Evolutionary conservation across 495 filamentous ascomycete species (phyloP).

Genomic region (Trichoderma erinaceum): DNA sequence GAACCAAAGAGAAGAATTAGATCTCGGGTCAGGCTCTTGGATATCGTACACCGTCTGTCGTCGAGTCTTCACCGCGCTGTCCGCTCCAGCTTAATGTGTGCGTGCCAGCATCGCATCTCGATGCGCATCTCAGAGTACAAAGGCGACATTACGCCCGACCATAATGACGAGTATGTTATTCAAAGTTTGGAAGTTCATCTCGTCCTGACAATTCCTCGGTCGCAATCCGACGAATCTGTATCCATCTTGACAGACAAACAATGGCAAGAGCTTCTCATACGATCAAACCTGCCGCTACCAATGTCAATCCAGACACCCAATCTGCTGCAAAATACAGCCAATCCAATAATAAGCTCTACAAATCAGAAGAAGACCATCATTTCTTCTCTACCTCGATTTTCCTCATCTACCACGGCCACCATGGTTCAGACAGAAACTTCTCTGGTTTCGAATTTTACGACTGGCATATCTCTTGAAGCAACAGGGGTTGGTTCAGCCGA

Average conservation of each 20-base stretch:
- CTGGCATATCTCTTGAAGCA: background rate
- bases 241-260: background rate
- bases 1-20: background rate
- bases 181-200: background rate
- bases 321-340: background rate
- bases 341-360: background rate
- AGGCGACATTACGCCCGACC: background rate
- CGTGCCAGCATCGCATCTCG: background rate
- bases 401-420: background rate
- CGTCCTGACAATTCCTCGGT: background rate
- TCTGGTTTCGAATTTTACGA: background rate
- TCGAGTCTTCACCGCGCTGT: background rate
- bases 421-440: background rate
- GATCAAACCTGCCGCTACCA: background rate
- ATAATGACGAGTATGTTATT: background rate
- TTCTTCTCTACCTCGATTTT: background rate
- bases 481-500: background rate
- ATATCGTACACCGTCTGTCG: background rate
- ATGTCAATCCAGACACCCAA: background rate
- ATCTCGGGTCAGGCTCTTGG: background rate
- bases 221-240: background rate
- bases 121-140: background rate
- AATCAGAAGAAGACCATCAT: background rate
- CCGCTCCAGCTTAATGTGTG: background rate
- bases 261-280: background rate